Evolutionary conservation across 2,329 filamentous ascomycete genomes (phyloP), one percentile per base, ranked within the genome.

Genomic region (Akanthomyces lecanii): DNA sequence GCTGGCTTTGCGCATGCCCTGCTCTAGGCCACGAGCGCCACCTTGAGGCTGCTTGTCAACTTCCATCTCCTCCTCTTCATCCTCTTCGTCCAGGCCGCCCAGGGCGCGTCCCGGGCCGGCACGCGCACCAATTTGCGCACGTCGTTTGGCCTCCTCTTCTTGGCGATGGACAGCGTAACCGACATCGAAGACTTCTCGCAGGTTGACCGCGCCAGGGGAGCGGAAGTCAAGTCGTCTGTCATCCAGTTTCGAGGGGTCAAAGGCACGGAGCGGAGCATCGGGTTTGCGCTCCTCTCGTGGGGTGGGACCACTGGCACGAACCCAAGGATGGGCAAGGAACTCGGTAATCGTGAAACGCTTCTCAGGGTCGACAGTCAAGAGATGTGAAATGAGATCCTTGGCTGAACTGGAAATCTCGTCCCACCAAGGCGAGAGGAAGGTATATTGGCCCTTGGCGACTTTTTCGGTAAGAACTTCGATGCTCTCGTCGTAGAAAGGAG

Each of bases 361-460:
- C 65, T 96, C 92, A 0, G 95, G 95, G 68, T 99, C 92, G 65
- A 99, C 95, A 0, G 92, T 96, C 65, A 99, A 79, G 0, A 99
- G 85, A 75, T 99, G 95, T 5, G 90, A 91, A 63, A 99, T 94
- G 11, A 99, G 81, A 70, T 99, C 94, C 75, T 98, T 92, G 0
- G 95, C 95, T 4, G 91, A 89, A 74, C 95, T 92, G 65, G 94
- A 97, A 65, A 99, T 98, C 64, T 97, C 93, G 69, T 99, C 95
- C 95, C 95, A 99, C 95, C 95, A 99, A 0, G 95, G 95, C 3
- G 94, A 98, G 50, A 99, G 79, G 80, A 99, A 99, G 0, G 95
- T 98, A 75, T 95, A 99, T 78, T 98, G 92, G 55, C 95, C 95
- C 71, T 91, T 89, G 36, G 95, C 95, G 21, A 99, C 95, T 81